Base-by-base conservation (phyloP, 225 moss, liverwort and hornwort genomes). In the Takakia lepidozioides region DNA sequence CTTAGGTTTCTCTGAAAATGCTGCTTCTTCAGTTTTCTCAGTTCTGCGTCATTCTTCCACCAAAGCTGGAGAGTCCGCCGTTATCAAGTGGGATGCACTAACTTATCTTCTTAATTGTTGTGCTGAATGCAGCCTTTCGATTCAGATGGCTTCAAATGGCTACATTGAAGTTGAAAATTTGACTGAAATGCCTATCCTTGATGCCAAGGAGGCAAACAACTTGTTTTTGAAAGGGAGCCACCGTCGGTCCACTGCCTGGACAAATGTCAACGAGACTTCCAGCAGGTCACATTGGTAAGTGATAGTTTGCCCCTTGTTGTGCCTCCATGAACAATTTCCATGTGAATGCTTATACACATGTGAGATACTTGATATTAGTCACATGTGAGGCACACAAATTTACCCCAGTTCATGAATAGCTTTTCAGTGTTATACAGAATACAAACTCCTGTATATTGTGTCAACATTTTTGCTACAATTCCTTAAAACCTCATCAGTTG, bases 221-320 rank as follows among this genome's bases (percentile, higher is more conserved):
- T 41, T 81, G 20, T 81, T 56, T 46, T 46, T 59, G 26, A 65
- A 46, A 65, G 81, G 81, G 46, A 76, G 68, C 5, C 52, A 67
- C 55, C 64, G 75, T 38, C 71, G 81, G 39, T 81, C 81, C 25
- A 81, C 76, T 35, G 61, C 81, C 9, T 69, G 81, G 76, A 81
- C 81, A 3, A 65, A 72, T 59, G 75, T 76, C 28, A 76, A 81
- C 36, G 76, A 81, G 27, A 42, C 72, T 20, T 81, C 81, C 27
- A 81, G 81, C 49, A 58, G 81, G 62, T 81, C 81, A 21, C 81
- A 81, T 44, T 81, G 81, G 81, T 81, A 68, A 9, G n/a, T 45
- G 51, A 35, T 73, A 5, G 29, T 17, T 24, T 29, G 4, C 8
- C 48, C 5, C 5, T 15, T 7, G 14, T 14, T 49, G 17, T 27